These are phyloP conservation scores for Plenodomus tracheiphilus DNA, from an alignment of 2,329 filamentous ascomycete genomes.

Conservation along the genomic window DNA sequence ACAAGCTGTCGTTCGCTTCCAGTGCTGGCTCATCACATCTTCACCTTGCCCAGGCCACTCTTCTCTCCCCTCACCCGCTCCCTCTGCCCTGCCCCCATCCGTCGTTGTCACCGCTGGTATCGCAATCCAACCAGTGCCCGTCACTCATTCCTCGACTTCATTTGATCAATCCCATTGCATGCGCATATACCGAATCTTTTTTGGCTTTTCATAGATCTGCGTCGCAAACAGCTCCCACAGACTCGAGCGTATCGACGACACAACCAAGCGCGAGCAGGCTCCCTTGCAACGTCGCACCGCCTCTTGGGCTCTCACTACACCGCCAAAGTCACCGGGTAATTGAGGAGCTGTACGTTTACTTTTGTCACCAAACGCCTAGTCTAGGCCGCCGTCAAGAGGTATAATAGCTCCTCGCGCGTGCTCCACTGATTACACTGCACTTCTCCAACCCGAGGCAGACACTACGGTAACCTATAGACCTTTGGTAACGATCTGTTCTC, in stretches of 20 bases:
- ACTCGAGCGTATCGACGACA: neutral
- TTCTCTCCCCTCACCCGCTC: neutral
- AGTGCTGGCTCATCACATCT: neutral
- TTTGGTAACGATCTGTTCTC: neutral
- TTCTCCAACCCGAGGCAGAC: neutral
- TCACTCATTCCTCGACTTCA: too few species aligned
- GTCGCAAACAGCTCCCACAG: neutral
- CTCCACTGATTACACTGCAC: neutral
- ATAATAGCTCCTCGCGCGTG: conserved; percentile 6
- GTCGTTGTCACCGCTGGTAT: neutral
- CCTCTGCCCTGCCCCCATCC: neutral
- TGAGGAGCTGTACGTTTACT: conserved; percentile 4
- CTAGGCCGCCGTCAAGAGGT: conserved; percentile 4
- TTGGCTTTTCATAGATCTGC: too few species aligned
- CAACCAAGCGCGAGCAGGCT: neutral
- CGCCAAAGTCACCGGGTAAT: conserved; percentile 7
- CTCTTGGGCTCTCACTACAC: neutral
- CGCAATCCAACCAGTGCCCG: too few species aligned
- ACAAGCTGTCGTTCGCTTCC: neutral
- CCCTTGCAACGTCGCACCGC: conserved; percentile 1
- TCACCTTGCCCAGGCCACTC: neutral
- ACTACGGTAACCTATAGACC: neutral
- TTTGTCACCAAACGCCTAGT: conserved; percentile 2
- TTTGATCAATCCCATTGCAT: too few species aligned
- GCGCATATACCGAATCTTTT: too few species aligned